Percentiles rank a stretch among this genome's conserved stretches.
These are phyloP conservation scores for Azolla pinnata DNA, from an alignment of 75 land plant genomes.

Conservation along the genomic window DNA sequence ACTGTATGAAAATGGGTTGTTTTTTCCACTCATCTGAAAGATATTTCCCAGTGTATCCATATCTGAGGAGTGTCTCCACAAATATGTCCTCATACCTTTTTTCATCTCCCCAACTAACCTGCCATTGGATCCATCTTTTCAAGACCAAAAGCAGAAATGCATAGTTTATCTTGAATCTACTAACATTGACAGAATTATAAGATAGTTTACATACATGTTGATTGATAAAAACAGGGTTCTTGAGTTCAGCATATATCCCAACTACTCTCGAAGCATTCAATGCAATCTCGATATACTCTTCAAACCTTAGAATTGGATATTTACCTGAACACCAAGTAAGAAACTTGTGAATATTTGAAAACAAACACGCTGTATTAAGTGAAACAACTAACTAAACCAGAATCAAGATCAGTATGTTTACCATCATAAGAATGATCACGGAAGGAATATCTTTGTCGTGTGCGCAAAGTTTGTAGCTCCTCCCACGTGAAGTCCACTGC, in stretches of 20 bases:
- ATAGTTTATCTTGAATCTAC: background rate
- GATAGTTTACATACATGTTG: conserved; percentile 51
- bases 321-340: conserved; percentile 37
- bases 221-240: conserved; percentile 87
- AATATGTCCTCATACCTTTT: conserved; percentile 81
- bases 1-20: conserved; percentile 77
- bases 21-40: conserved; percentile 68
- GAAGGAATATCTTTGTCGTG: conserved; percentile 54
- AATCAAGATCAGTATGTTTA: conserved; percentile 12
- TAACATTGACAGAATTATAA: too few species aligned
- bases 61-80: conserved; percentile 67
- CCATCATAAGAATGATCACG: conserved; percentile 84
- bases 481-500: conserved; percentile 86
- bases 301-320: conserved; percentile 71
- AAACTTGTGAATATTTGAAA: background rate
- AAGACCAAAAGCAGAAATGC: background rate
- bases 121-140: conserved; percentile 8
- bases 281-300: conserved; percentile 80
- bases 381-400: background rate
- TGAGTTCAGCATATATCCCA: conserved; percentile 94
- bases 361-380: background rate
- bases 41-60: conserved; percentile 78
- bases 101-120: conserved; percentile 83
- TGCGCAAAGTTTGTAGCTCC: conserved; percentile 53
- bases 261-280: conserved; percentile 76